Base-by-base conservation (phyloP, 2,329 filamentous ascomycete species). In the Xenosphaeropsis pyriputrescens region DNA sequence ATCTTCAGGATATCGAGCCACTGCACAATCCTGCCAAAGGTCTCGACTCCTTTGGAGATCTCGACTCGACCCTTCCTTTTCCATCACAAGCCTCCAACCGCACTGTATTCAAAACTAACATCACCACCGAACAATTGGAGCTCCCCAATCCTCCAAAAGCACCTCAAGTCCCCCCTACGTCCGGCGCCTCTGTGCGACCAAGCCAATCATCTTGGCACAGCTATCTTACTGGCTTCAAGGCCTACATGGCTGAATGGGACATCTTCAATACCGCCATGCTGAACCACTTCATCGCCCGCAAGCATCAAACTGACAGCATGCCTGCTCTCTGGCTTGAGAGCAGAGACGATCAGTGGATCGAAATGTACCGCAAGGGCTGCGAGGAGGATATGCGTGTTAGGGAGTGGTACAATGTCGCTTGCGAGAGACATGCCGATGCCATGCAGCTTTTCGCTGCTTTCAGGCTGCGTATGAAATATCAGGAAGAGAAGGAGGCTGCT, bases 331-430 rank as follows among this genome's bases (percentile, higher is more conserved):
- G 57, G 17, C 57, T 64, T 36, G 50, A 52, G 19, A 49, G 57
- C 3, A 64, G 62, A 22, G 65, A 64, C 6, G 61, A 67, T 32
- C 45, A 45, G 2, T 73, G 70, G 0, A 63, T 78, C 29, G 50
- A 58, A 11, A 66, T 70, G 41, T 84, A 84, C 50, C 53, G 72
- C 39, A 60, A 58, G 29, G 71, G 69, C 55, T 57, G 77, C 37
- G 65, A 70, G 45, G 70, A 82, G 55, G 79, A 85, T 48, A 67
- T 73, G 45, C 60, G 63, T 35, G 68, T 80, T 6, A 64, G 75
- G 39, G 63, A 63, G 49, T 65, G 68, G 41, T 84, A 79, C 75
- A 58, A 58, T 29, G 52, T 65, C 8, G 72, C 71, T 8, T 72
- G 69, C 42, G 67, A 72, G 33, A 66, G 67, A 43, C 79, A 85